Conservation (phyloP, 2,329 filamentous ascomycete genomes). For the Knufia fluminis region DNA sequence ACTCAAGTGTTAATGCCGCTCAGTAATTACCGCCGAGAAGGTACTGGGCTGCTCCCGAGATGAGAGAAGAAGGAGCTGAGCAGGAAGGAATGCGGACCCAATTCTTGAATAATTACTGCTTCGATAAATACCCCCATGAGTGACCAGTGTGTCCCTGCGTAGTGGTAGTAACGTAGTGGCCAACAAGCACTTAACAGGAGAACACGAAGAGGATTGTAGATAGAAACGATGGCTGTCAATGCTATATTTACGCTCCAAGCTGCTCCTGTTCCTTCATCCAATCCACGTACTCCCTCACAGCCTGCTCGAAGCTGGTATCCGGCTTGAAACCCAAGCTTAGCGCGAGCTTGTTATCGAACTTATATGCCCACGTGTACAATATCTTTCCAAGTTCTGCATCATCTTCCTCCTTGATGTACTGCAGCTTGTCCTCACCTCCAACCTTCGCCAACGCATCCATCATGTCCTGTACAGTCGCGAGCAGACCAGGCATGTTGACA, state of each 20-base stretch:
- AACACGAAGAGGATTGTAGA: too few species aligned
- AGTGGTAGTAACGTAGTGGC: background rate
- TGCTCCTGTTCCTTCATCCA: constrained; percentile 22
- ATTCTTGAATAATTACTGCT: too few species aligned
- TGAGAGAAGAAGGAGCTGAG: too few species aligned
- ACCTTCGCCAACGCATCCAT: constrained; percentile 47
- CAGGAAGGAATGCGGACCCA: too few species aligned
- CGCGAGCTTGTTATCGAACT: constrained; percentile 45
- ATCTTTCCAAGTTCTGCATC: constrained; percentile 44
- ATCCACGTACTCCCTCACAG: constrained; percentile 49
- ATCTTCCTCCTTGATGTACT: constrained; percentile 44
- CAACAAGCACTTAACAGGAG: background rate
- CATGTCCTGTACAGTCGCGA: constrained; percentile 47
- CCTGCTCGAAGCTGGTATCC: constrained; percentile 45
- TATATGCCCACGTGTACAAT: constrained; percentile 47
- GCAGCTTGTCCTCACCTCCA: constrained; percentile 44
- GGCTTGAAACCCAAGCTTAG: constrained; percentile 43
- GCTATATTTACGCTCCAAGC: background rate
- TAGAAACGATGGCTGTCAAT: too few species aligned
- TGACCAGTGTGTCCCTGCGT: too few species aligned
- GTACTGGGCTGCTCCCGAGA: too few species aligned
- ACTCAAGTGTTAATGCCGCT: too few species aligned
- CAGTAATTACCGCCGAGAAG: too few species aligned
- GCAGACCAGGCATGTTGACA: constrained; percentile 49
- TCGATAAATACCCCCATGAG: too few species aligned